Percentiles rank a stretch among this genome's conserved stretches.
These are phyloP conservation scores for Thamnidium elegans DNA, from an alignment of 192 early-diverging fungal species.

Conservation along the genomic window DNA sequence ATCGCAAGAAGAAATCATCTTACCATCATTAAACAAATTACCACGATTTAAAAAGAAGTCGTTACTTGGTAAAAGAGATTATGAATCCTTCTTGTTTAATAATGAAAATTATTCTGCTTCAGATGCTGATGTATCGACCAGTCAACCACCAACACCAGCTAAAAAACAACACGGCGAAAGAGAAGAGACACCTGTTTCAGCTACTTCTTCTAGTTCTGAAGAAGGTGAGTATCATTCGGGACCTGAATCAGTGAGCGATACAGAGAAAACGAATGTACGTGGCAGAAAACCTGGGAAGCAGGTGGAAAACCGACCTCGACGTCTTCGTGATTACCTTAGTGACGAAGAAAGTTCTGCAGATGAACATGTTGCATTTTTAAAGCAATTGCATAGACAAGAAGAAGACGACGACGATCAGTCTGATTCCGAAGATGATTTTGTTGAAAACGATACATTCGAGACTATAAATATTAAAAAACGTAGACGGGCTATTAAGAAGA, in stretches of 20 bases:
- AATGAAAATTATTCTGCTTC: background rate
- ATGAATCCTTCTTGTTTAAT: too few species aligned
- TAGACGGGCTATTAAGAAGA: conserved; percentile 3
- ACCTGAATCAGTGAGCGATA: conserved; percentile 25
- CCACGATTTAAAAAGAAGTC: conserved; percentile 11
- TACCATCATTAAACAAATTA: background rate
- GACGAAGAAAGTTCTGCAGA: conserved; percentile 41
- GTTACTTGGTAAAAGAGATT: too few species aligned
- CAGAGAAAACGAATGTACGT: background rate
- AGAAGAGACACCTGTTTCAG: background rate
- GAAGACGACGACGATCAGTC: conserved; percentile 5
- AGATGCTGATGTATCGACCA: too few species aligned
- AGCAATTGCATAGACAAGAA: conserved; percentile 43
- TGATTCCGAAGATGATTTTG: conserved; percentile 14
- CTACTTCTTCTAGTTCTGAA: conserved; percentile 21
- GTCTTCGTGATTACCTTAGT: conserved; percentile 49
- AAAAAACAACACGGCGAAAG: background rate
- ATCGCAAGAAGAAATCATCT: conserved; percentile 1
- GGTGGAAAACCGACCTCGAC: conserved; percentile 25
- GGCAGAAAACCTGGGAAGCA: background rate
- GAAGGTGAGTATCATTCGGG: conserved; percentile 32
- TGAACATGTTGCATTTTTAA: conserved; percentile 46
- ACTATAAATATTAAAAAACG: background rate
- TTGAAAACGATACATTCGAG: conserved; percentile 19
- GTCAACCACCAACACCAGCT: background rate